Evolutionary conservation across 371 early-diverging fungal genomes (phyloP).

Genomic region (Mortierella sp.): DNA sequence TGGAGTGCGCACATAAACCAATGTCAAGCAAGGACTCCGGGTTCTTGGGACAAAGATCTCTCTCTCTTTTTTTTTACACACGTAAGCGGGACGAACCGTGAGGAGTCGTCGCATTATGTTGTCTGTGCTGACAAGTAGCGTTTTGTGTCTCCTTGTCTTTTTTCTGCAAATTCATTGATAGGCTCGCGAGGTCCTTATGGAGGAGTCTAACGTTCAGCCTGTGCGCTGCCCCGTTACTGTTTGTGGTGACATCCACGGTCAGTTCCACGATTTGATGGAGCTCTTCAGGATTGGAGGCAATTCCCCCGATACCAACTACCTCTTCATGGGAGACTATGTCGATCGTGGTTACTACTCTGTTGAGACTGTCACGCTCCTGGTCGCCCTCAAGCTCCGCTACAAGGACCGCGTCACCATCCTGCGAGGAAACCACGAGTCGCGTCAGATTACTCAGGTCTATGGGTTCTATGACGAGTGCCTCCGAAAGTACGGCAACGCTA

Average conservation of each 20-base stretch:
- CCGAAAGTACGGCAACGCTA: conserved; percentile 98
- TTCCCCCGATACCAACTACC: conserved; percentile 98
- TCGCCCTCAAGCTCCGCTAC: conserved; percentile 96
- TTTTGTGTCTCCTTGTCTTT: neutral
- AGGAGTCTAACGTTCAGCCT: conserved; percentile 96
- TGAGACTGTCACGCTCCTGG: conserved; percentile 97
- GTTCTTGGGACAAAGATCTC: neutral
- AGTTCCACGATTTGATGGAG: conserved; percentile 99
- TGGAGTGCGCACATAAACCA: neutral
- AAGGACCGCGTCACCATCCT: conserved; percentile 97
- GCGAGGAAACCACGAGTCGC: conserved; percentile 99
- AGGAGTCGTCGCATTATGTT: neutral
- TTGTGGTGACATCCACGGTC: conserved; percentile 99
- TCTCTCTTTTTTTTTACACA: neutral
- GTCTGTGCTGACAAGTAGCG: neutral
- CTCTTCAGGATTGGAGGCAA: conserved; percentile 98
- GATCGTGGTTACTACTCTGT: conserved; percentile 99
- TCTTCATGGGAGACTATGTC: conserved; percentile 99
- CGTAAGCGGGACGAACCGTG: neutral
- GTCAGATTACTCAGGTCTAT: conserved; percentile 99
- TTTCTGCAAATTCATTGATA: conserved; percentile 43
- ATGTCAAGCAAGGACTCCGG: neutral
- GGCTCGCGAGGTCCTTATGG: conserved; percentile 96
- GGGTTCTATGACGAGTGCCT: conserved; percentile 99
- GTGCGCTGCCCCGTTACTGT: conserved; percentile 97